A percentile compares a stretch with the other conserved stretches of the same genome.
These are phyloP conservation scores for Phaffomyces opuntiae DNA, from an alignment of 805 yeast species.

Conservation along the genomic window DNA sequence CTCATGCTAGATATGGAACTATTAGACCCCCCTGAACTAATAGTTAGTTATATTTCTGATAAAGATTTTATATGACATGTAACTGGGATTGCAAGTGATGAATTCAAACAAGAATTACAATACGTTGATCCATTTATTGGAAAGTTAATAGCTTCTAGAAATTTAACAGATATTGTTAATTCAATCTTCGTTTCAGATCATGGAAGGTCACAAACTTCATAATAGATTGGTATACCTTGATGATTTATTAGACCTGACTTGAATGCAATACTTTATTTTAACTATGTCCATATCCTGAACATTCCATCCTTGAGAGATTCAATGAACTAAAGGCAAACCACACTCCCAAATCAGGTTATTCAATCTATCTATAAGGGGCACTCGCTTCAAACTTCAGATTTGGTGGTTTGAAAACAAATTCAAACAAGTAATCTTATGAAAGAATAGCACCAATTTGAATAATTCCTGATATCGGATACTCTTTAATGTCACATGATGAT, in stretches of 20 bases:
- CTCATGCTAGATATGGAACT: constrained; percentile 55
- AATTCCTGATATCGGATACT: constrained; percentile 76
- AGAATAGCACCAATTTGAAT: constrained; percentile 84
- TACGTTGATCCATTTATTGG: constrained; percentile 63
- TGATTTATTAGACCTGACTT: constrained; percentile 34
- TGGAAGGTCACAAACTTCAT: constrained; percentile 85
- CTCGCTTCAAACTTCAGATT: too few relatives aligned
- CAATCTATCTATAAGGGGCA: too few relatives aligned
- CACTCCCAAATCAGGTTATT: too few relatives aligned
- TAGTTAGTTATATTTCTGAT: constrained; percentile 73
- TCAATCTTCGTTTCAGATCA: constrained; percentile 80
- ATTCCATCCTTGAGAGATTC: too few relatives aligned
- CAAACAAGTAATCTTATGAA: constrained; percentile 42
- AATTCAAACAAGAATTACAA: constrained; percentile 44
- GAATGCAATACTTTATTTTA: too few relatives aligned
- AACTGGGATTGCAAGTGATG: constrained; percentile 59
- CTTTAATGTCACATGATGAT: constrained; percentile 54
- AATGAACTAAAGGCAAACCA: too few relatives aligned
- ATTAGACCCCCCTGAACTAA: constrained; percentile 60
- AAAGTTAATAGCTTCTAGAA: constrained; percentile 43
- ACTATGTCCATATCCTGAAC: too few relatives aligned
- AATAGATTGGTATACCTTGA: constrained; percentile 65
- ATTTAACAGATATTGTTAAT: constrained; percentile 61
- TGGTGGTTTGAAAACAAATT: too few relatives aligned
- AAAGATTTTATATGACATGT: constrained; percentile 75